A percentile compares a stretch with the other conserved stretches of the same genome.
phyloP scores from a whole-genome alignment of 2,329 filamentous ascomycete genomes.

The Stachybotrys echinatus region DNA sequence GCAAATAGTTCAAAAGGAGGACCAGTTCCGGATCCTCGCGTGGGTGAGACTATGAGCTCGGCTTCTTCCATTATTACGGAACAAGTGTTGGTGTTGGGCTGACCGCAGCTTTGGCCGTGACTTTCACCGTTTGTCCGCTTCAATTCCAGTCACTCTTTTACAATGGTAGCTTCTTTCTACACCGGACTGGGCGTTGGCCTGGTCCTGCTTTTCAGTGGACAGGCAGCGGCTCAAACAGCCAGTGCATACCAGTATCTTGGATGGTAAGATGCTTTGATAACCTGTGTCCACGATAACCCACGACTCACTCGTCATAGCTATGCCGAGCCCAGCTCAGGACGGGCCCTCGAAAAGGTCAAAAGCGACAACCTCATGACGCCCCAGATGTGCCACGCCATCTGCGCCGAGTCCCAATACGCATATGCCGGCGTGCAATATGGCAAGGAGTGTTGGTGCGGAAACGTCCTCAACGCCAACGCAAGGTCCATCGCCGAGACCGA shows the following conservation, averaged over 20 bases:
- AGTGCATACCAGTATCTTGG: not conserved
- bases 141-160: not conserved
- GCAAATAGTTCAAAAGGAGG: not conserved
- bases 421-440: constrained; percentile 1
- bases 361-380: not conserved
- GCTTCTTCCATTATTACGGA: too few species aligned
- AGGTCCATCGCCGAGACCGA: not conserved
- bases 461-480: not conserved
- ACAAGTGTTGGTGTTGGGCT: too few species aligned
- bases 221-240: not conserved
- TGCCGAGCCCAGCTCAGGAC: not conserved
- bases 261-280: not conserved
- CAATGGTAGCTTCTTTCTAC: not conserved
- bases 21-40: not conserved
- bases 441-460: constrained; percentile 1
- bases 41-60: not conserved
- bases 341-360: not conserved
- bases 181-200: not conserved
- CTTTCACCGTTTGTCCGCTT: not conserved
- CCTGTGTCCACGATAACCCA: not conserved
- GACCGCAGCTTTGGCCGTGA: not conserved
- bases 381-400: not conserved
- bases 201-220: not conserved
- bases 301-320: not conserved
- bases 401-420: not conserved